These are phyloP conservation scores for Lactuca saligna DNA, from an alignment of 129 eudicot genomes.

Conservation along the genomic window DNA sequence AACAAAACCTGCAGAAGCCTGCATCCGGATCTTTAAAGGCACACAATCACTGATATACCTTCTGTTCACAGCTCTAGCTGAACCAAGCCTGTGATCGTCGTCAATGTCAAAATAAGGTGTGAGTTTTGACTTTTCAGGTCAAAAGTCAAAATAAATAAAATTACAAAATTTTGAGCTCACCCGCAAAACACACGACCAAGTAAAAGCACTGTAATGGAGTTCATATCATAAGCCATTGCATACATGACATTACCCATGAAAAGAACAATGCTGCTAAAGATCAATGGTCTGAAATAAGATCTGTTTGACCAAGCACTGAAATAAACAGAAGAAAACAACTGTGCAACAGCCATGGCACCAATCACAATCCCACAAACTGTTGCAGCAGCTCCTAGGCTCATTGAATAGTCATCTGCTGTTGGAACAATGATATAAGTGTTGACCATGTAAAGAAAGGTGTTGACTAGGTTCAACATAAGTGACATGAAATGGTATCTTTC, in stretches of 20 bases:
- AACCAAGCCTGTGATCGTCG: conserved; percentile 95
- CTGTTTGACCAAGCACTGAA: conserved; percentile 96
- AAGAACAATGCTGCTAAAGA: conserved; percentile 89
- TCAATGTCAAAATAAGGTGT: neutral
- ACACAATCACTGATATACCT: conserved; percentile 95
- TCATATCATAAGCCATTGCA: conserved; percentile 78
- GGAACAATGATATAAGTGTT: conserved; percentile 93
- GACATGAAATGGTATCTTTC: conserved; percentile 85
- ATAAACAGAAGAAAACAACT: conserved; percentile 83
- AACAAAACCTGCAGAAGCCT: conserved; percentile 95
- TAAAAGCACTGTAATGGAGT: conserved; percentile 68
- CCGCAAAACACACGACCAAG: conserved; percentile 89
- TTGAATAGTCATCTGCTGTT: conserved; percentile 84
- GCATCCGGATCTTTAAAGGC: conserved; percentile 84
- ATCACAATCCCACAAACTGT: conserved; percentile 91
- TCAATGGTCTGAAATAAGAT: conserved; percentile 81
- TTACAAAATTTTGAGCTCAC: conserved; percentile 34
- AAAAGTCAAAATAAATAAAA: neutral
- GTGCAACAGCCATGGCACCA: conserved; percentile 98
- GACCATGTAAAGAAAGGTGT: conserved; percentile 91
- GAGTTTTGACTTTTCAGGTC: neutral
- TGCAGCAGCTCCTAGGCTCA: conserved; percentile 93
- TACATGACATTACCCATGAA: conserved; percentile 81
- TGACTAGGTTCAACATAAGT: conserved; percentile 78
- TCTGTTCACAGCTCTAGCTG: conserved; percentile 92